A percentile compares a stretch with the other conserved stretches of the same genome.
These are phyloP conservation scores for Crithidia brevicula DNA, from an alignment of 208 protist genomes.

Conservation along the genomic window DNA sequence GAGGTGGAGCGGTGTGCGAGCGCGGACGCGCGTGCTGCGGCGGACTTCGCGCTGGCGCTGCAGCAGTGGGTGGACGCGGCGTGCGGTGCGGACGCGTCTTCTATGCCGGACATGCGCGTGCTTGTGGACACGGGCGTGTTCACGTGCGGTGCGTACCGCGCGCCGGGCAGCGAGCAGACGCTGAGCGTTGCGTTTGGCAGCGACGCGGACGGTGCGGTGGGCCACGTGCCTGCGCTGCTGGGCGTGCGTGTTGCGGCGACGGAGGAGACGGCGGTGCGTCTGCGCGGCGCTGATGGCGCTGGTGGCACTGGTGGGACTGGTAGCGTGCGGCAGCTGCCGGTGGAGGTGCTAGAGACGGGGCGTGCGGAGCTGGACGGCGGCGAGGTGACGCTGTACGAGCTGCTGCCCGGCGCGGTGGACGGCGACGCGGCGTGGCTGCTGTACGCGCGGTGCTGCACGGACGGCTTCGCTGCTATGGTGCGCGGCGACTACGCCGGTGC, in stretches of 20 bases:
- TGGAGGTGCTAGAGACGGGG: conserved; percentile 34
- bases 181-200: conserved; percentile 34
- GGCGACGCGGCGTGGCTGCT: conserved; percentile 31
- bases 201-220: conserved; percentile 29
- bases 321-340: conserved; percentile 30
- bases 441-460: conserved; percentile 28
- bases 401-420: conserved; percentile 23
- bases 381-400: conserved; percentile 40
- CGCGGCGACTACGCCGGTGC: conserved; percentile 43
- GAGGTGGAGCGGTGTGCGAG: conserved; percentile 7
- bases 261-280: conserved; percentile 46
- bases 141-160: conserved; percentile 19
- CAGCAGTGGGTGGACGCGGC: conserved; percentile 9
- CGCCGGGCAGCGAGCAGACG: conserved; percentile 20
- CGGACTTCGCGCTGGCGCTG: conserved; percentile 30
- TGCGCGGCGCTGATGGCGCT: conserved; percentile 21
- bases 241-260: conserved; percentile 37
- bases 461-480: conserved; percentile 48
- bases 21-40: conserved; percentile 19
- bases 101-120: conserved; percentile 26
- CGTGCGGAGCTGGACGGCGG: conserved; percentile 14
- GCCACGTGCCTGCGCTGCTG: conserved; percentile 26
- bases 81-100: neutral
- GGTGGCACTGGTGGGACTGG: neutral
- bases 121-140: conserved; percentile 41